Conservation (phyloP, 2,329 filamentous ascomycete genomes). For the Neobulgaria alba region DNA sequence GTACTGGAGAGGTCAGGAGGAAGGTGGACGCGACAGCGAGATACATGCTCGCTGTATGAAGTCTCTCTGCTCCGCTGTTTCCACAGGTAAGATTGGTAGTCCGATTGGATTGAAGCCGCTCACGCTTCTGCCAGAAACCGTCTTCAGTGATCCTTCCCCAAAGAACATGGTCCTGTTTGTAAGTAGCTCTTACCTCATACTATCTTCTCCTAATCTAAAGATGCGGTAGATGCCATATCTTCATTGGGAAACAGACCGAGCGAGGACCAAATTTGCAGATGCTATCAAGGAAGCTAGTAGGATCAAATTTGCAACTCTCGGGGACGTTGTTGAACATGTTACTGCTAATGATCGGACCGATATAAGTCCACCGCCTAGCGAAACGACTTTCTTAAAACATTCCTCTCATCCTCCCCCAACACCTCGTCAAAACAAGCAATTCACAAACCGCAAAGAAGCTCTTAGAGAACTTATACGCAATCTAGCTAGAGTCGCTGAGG, state of each 20-base stretch:
- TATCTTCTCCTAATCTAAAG: background rate
- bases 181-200: slow-evolving; percentile 4
- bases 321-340: too few species aligned
- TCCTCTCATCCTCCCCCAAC: too few species aligned
- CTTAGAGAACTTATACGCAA: slow-evolving; percentile 14
- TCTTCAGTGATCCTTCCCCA: background rate
- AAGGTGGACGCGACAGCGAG: slow-evolving; percentile 13
- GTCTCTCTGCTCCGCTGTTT: slow-evolving; percentile 8
- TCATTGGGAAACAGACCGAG: slow-evolving; percentile 23
- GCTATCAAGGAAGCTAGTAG: slow-evolving; percentile 15
- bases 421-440: too few species aligned
- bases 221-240: slow-evolving; percentile 20
- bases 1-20: slow-evolving; percentile 14
- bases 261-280: slow-evolving; percentile 8
- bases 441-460: slow-evolving; percentile 3
- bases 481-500: slow-evolving; percentile 14
- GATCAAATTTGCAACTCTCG: too few species aligned
- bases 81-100: slow-evolving; percentile 7
- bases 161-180: slow-evolving; percentile 16
- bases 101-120: slow-evolving; percentile 1
- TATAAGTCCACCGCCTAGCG: too few species aligned
- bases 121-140: slow-evolving; percentile 2
- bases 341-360: too few species aligned
- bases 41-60: too few species aligned
- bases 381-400: too few species aligned